Base-by-base conservation (phyloP, 495 filamentous ascomycete genomes). In the Amniculicola lignicola region DNA sequence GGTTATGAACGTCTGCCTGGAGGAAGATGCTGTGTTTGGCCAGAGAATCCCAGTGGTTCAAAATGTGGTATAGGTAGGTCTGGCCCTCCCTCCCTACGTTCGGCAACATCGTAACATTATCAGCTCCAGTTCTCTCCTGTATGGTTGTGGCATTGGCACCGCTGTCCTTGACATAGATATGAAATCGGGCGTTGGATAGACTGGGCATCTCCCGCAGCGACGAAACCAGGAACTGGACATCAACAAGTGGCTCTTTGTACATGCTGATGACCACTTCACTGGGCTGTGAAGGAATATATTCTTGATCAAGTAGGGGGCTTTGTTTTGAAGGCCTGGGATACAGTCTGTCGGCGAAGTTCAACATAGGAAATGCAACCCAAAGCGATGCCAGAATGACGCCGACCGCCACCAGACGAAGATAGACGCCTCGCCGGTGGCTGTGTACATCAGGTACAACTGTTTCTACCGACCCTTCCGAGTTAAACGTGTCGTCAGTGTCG, bases 1-100 rank as follows among this genome's bases (percentile, higher is more conserved):
- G 59, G 31, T 71, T 71, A 37, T 77, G 72, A 29, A 70, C 57
- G 28, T 72, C 67, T 6, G 71, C 74, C 64, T 76, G 75, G 16
- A 77, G 65, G 59, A 77, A 77, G 42, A 77, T 50, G 1, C 74
- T 77, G 52, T 77, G 69, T 27, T 64, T 61, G 18, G 75, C 72
- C 6, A 77, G 66, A 7, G 61, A 42, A 37, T 77, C 71, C 70
- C 72, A 78, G 31, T 69, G 54, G n/a, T 59, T 50, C 2, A 72
- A 42, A 38, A 78, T 74, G 45, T 78, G 75, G 46, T 61, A 29
- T 24, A 78, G 72, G 51, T 75, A 78, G 15, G 75, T 75, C 4
- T 70, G 72, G 14, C 69, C 69, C 62, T 77, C 75, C 0, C 75
- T 63, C 12, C 75, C 73, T 16, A 54, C 43, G 38, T 78, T 77